Conservation (phyloP, 345 rosid species). For the Isatis tinctoria region DNA sequence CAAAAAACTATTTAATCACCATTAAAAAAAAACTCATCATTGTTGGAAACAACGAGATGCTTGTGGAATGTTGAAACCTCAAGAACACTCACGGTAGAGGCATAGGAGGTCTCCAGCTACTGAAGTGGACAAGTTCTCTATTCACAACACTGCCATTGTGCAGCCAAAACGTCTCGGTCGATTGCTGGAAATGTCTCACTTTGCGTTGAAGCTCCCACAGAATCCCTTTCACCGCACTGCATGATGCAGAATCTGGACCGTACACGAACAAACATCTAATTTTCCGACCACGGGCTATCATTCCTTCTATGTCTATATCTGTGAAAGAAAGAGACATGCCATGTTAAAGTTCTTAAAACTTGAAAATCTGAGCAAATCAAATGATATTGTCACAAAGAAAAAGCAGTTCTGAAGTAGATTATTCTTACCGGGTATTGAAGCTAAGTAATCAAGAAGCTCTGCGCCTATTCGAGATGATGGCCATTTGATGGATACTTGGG, state of each 20-base stretch:
- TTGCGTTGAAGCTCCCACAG: conserved; percentile 95
- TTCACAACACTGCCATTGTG: conserved; percentile 72
- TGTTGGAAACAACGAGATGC: not conserved
- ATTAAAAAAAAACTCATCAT: not conserved
- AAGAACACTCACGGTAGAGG: conserved; percentile 51
- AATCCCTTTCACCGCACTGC: conserved; percentile 81
- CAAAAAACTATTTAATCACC: not conserved
- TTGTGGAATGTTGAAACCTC: not conserved
- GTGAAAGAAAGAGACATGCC: conserved; percentile 11
- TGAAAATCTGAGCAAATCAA: not conserved
- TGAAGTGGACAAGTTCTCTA: conserved; percentile 61
- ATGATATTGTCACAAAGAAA: not conserved
- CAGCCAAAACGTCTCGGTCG: conserved; percentile 93
- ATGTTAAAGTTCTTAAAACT: not conserved
- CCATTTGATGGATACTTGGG: conserved; percentile 86
- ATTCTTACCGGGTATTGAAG: conserved; percentile 63
- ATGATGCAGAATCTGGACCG: conserved; percentile 53
- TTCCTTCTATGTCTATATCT: conserved; percentile 60
- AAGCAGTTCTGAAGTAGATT: not conserved
- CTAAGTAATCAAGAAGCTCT: conserved; percentile 74
- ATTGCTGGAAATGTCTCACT: conserved; percentile 86
- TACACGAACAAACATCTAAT: conserved; percentile 82
- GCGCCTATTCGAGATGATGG: conserved; percentile 77
- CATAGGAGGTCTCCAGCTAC: conserved; percentile 75
- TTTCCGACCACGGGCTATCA: conserved; percentile 68